Conservation (phyloP, 352 stramenopile genomes). For the Phytophthora foliorum region DNA sequence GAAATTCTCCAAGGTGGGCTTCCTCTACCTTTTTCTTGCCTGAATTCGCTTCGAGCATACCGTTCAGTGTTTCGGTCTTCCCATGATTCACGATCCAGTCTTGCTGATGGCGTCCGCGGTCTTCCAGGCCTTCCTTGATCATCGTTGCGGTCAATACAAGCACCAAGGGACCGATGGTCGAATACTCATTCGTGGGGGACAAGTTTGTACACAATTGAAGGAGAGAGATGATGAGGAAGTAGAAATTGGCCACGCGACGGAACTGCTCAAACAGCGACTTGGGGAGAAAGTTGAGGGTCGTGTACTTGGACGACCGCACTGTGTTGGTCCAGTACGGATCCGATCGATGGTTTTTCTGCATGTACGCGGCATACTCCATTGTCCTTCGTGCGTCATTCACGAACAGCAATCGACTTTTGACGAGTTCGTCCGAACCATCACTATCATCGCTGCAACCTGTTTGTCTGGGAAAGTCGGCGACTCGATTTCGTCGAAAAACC, state of each 20-base stretch:
- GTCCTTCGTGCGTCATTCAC: slow-evolving; percentile 74
- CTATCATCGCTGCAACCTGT: not conserved
- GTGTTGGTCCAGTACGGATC: slow-evolving; percentile 62
- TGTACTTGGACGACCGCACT: slow-evolving; percentile 95
- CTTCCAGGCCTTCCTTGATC: slow-evolving; percentile 89
- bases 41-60: slow-evolving; percentile 6
- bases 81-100: slow-evolving; percentile 81
- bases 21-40: slow-evolving; percentile 1
- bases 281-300: slow-evolving; percentile 94
- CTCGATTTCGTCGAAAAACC: slow-evolving; percentile 28
- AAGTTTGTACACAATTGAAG: slow-evolving; percentile 94
- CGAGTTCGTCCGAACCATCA: slow-evolving; percentile 16
- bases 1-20: slow-evolving; percentile 48
- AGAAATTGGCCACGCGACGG: slow-evolving; percentile 96
- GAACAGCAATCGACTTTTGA: slow-evolving; percentile 76
- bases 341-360: slow-evolving; percentile 51
- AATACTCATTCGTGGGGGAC: slow-evolving; percentile 91
- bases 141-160: slow-evolving; percentile 87
- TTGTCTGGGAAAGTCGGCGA: slow-evolving; percentile 4
- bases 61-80: slow-evolving; percentile 49
- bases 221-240: slow-evolving; percentile 96
- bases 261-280: slow-evolving; percentile 97
- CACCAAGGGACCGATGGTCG: slow-evolving; percentile 81
- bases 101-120: slow-evolving; percentile 74
- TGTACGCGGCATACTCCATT: slow-evolving; percentile 66